A percentile compares a stretch with the other conserved stretches of the same genome.
phyloP scores from a whole-genome alignment of 2,329 filamentous ascomycete species.

The Fusarium stilboides region DNA sequence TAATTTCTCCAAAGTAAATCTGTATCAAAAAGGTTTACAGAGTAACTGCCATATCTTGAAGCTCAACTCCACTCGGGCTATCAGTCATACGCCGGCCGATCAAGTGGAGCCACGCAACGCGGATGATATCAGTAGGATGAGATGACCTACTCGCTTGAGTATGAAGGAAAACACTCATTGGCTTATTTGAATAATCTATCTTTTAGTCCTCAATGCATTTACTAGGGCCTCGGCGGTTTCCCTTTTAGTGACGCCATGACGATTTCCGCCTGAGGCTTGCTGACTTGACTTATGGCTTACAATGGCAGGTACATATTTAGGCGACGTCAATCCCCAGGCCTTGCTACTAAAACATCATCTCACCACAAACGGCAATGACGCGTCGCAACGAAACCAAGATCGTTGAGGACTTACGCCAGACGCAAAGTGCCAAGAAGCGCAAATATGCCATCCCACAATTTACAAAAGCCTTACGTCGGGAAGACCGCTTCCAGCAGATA shows the following conservation, averaged over 20 bases:
- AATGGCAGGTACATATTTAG: not conserved
- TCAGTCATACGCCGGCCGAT: slow-evolving; percentile 21
- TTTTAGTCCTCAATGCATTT: not conserved
- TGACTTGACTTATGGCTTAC: not conserved
- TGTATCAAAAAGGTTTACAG: not conserved
- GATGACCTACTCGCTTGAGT: slow-evolving; percentile 1
- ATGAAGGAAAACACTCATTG: not conserved
- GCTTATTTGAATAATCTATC: not conserved
- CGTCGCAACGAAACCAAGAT: slow-evolving; percentile 17
- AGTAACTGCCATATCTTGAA: not conserved
- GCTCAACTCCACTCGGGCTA: not conserved
- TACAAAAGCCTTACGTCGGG: slow-evolving; percentile 42
- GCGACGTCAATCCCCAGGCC: too few species aligned
- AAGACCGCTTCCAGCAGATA: slow-evolving; percentile 35
- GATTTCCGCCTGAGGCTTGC: not conserved
- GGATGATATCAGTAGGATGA: slow-evolving; percentile 3
- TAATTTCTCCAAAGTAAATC: too few species aligned
- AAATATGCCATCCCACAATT: slow-evolving; percentile 39
- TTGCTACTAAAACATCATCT: not conserved
- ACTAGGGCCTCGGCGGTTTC: slow-evolving; percentile 6
- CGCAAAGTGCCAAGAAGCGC: slow-evolving; percentile 32
- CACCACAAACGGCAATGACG: slow-evolving; percentile 14
- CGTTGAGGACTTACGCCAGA: slow-evolving; percentile 33
- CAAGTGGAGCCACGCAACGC: slow-evolving; percentile 8
- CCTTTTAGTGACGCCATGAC: slow-evolving; percentile 21